Conservation (phyloP, 441 rosid genomes). For the Erodium texanum region DNA sequence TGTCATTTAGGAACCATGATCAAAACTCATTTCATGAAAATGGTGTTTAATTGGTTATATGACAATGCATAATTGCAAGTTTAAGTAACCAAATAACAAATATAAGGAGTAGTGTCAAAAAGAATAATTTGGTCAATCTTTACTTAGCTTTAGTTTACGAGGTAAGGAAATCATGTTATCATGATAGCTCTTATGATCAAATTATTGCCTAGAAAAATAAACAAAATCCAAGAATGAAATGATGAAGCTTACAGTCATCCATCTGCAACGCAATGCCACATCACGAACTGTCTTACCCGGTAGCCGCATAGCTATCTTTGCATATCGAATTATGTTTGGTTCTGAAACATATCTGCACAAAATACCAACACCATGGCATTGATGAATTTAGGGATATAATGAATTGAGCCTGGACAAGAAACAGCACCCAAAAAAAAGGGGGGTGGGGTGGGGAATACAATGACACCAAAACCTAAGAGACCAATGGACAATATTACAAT, state of each 20-base stretch:
- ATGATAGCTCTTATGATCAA: not conserved
- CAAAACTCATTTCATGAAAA: not conserved
- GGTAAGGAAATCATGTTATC: not conserved
- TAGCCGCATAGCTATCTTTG: constrained; percentile 25
- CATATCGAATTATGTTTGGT: constrained; percentile 20
- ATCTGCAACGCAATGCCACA: constrained; percentile 26
- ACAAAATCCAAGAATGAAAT: not conserved
- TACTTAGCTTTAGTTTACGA: not conserved
- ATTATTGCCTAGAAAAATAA: not conserved
- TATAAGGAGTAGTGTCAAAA: not conserved
- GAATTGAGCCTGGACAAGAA: not conserved
- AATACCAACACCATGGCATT: not conserved
- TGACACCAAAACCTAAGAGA: not conserved
- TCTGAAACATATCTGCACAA: constrained; percentile 20
- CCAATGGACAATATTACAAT: not conserved
- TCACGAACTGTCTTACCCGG: constrained; percentile 24
- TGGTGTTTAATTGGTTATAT: not conserved
- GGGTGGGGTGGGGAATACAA: no score
- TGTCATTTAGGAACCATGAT: not conserved
- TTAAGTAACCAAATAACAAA: not conserved
- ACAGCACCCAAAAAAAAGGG: no score
- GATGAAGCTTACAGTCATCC: constrained; percentile 24
- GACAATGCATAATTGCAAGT: not conserved
- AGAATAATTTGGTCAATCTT: not conserved
- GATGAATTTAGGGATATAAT: not conserved